A percentile compares a stretch with the other conserved stretches of the same genome.
These are phyloP conservation scores for Mentha longifolia DNA, from an alignment of 257 asterid species.

Conservation along the genomic window DNA sequence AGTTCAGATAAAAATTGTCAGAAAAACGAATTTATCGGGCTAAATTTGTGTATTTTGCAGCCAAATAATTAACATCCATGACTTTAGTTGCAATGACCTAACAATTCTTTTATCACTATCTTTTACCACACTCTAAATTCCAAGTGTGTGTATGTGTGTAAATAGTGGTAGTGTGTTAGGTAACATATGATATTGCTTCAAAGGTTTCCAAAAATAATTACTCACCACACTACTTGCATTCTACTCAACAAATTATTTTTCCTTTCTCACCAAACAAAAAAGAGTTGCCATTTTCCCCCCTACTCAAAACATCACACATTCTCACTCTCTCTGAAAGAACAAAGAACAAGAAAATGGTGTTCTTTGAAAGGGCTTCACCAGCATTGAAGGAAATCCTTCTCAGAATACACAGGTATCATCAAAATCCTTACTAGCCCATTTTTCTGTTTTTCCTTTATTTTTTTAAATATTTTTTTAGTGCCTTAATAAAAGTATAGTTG, in stretches of 20 bases:
- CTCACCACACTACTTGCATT: constrained; percentile 52
- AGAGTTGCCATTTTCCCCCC: constrained; percentile 1
- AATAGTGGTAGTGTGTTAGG: constrained; percentile 10
- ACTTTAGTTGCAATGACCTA: not conserved
- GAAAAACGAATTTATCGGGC: too few relatives aligned
- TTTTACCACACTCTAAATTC: not conserved
- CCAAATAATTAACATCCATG: not conserved
- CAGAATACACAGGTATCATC: constrained; percentile 62
- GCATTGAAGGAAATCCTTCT: constrained; percentile 78
- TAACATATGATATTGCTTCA: constrained; percentile 41
- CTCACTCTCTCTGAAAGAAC: constrained; percentile 4
- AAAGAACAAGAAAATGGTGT: constrained; percentile 53
- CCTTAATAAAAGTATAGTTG: too few relatives aligned
- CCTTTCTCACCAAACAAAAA: constrained; percentile 26
- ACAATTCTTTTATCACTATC: not conserved
- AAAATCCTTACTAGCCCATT: not conserved
- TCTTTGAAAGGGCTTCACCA: constrained; percentile 86
- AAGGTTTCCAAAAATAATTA: constrained; percentile 53
- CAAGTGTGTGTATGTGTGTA: not conserved
- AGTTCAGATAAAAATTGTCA: too few relatives aligned
- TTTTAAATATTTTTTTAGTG: not conserved
- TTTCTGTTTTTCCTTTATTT: not conserved
- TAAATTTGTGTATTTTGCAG: too few relatives aligned
- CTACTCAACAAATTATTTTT: constrained; percentile 46
- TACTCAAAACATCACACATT: constrained; percentile 20